Conservation (phyloP, 1,284 basidiomycete species). For the Schizophyllum commune region DNA sequence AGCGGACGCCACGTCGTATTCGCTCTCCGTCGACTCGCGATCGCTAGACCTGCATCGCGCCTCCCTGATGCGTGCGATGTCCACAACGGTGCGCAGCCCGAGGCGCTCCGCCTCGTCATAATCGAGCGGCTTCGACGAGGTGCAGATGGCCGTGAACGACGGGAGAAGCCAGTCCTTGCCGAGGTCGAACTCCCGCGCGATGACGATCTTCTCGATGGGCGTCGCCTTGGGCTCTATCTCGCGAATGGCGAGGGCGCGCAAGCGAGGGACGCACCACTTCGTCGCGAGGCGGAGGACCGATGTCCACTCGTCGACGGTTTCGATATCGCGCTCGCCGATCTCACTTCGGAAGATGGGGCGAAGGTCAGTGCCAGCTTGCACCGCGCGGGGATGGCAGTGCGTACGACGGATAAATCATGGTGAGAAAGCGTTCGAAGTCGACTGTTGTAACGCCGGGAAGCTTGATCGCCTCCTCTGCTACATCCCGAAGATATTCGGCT, state of each 20-base stretch:
- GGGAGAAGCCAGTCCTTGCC: constrained; percentile 24
- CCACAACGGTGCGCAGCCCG: neutral
- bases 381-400: no score
- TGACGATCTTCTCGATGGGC: constrained; percentile 26
- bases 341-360: constrained; percentile 15
- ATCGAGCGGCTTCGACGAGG: neutral
- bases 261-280: constrained; percentile 23
- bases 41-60: neutral
- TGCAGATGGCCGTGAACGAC: constrained; percentile 26
- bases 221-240: constrained; percentile 20
- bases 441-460: constrained; percentile 11
- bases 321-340: constrained; percentile 21
- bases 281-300: constrained; percentile 27
- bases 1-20: neutral
- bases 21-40: neutral
- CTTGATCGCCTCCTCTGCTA: constrained; percentile 2
- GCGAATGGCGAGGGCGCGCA: constrained; percentile 25
- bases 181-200: constrained; percentile 23
- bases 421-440: constrained; percentile 25
- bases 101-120: neutral
- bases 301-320: constrained; percentile 28
- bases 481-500: constrained; percentile 10
- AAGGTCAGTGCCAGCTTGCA: no score
- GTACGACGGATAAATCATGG: constrained; percentile 24
- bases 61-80: neutral